phyloP scores from a whole-genome alignment of 345 rosid genomes.

The Brassica cretica region DNA sequence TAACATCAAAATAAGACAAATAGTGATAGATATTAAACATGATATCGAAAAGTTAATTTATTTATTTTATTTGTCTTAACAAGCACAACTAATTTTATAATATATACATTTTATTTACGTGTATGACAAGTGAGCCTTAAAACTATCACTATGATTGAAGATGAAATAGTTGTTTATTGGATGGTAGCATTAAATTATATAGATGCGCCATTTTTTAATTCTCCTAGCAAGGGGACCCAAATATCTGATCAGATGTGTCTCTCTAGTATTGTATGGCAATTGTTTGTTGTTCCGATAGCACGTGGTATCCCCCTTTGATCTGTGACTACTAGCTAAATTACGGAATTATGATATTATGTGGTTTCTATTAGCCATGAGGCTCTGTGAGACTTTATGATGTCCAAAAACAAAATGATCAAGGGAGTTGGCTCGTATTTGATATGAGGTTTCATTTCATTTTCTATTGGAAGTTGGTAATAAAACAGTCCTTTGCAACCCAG shows the following conservation, averaged over 20 bases:
- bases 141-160: not conserved
- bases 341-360: not conserved
- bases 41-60: no score
- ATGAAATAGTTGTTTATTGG: constrained; percentile 1
- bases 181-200: constrained; percentile 12
- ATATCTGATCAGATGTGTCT: not conserved
- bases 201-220: not conserved
- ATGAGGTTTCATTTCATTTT: no score
- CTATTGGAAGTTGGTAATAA: no score
- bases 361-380: no score
- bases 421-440: no score
- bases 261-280: not conserved
- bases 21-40: no score
- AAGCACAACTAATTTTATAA: not conserved
- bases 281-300: not conserved
- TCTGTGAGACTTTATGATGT: no score
- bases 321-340: not conserved
- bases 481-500: no score
- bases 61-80: not conserved
- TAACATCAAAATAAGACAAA: no score
- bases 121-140: not conserved
- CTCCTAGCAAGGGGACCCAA: constrained; percentile 22
- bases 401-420: no score
- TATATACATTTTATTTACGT: not conserved
- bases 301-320: not conserved